phyloP scores from a whole-genome alignment of 1,284 basidiomycete genomes.

The Golubevia pallescens region DNA sequence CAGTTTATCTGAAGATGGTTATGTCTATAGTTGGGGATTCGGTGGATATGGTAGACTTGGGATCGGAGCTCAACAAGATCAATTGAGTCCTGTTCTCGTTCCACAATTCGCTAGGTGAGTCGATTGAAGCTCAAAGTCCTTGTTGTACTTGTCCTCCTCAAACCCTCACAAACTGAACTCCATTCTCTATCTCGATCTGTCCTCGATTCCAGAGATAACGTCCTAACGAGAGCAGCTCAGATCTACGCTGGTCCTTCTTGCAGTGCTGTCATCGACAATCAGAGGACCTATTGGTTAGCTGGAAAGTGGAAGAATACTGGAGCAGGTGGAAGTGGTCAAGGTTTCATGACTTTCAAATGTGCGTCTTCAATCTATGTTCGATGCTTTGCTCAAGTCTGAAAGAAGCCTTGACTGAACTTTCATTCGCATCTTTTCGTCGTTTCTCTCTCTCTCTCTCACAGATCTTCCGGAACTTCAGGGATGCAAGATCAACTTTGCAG shows the following conservation, averaged over 20 bases:
- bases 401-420: neutral
- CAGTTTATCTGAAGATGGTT: constrained; percentile 73
- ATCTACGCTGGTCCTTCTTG: constrained; percentile 82
- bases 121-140: constrained; percentile 73
- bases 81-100: constrained; percentile 56
- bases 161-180: constrained; percentile 4
- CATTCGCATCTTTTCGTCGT: neutral
- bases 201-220: constrained; percentile 66
- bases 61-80: constrained; percentile 80
- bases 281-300: constrained; percentile 76
- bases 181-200: constrained; percentile 14
- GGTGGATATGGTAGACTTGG: constrained; percentile 67
- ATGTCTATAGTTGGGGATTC: constrained; percentile 72
- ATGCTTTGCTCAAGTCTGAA: neutral
- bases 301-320: constrained; percentile 87
- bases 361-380: neutral
- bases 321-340: constrained; percentile 71
- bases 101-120: constrained; percentile 40
- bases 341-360: constrained; percentile 34
- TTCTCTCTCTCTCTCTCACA: constrained; percentile 1
- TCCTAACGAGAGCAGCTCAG: constrained; percentile 71
- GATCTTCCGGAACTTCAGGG: constrained; percentile 54
- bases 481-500: constrained; percentile 23
- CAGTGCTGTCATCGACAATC: constrained; percentile 81
- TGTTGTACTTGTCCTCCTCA: constrained; percentile 72